phyloP scores from a whole-genome alignment of 106 monocot species.

The Allium sativum region DNA sequence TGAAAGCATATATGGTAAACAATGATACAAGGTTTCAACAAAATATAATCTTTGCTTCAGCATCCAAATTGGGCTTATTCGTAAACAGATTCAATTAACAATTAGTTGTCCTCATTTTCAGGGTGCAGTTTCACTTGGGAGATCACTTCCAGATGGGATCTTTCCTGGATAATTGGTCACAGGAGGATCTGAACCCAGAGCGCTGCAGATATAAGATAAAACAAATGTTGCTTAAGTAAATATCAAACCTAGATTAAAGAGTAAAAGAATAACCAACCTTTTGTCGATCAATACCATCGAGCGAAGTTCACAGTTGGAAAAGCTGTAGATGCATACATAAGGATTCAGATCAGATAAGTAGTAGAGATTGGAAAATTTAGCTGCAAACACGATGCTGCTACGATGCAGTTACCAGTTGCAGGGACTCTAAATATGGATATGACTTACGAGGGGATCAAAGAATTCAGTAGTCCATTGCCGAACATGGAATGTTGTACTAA shows the following conservation, averaged over 20 bases:
- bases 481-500: no score
- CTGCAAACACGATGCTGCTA: no score
- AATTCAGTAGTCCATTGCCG: no score
- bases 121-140: constrained; percentile 19
- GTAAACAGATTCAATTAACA: no score
- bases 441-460: no score
- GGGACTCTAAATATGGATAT: no score
- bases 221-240: neutral
- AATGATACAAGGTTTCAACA: no score
- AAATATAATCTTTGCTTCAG: no score
- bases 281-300: constrained; percentile 72
- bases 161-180: constrained; percentile 48
- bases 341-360: neutral
- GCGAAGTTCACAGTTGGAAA: constrained; percentile 78
- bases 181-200: constrained; percentile 28
- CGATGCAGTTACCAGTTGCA: no score
- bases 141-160: constrained; percentile 44
- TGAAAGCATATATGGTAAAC: no score
- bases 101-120: no score
- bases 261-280: constrained; percentile 23
- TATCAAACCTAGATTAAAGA: neutral
- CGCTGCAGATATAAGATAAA: constrained; percentile 22
- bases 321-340: constrained; percentile 24
- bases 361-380: neutral
- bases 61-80: no score